Percentiles rank a stretch among this genome's conserved stretches.
Evolutionary conservation across 148 eudicot genomes (phyloP).

Genomic region (Vaccinium macrocarpon): DNA sequence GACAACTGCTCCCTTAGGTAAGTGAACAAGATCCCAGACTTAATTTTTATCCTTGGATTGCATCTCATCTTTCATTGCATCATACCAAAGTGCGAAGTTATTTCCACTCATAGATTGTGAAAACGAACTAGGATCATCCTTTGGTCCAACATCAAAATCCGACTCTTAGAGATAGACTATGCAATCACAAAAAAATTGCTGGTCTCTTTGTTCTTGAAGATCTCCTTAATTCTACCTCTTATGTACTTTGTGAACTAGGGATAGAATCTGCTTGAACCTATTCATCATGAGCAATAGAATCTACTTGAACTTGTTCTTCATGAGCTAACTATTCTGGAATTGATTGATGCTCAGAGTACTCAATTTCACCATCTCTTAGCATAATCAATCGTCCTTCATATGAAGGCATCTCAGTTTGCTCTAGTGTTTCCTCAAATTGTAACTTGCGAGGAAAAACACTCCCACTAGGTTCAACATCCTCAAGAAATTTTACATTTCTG

Average conservation of each 20-base stretch:
- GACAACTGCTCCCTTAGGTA: too few relatives aligned
- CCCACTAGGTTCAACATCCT: too few relatives aligned
- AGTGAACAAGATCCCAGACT: not conserved
- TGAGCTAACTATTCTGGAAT: not conserved
- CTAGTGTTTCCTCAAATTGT: too few relatives aligned
- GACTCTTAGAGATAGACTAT: not conserved
- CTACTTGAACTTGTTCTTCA: not conserved
- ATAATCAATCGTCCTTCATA: not conserved
- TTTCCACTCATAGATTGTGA: not conserved
- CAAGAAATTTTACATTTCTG: too few relatives aligned
- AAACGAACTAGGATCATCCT: not conserved
- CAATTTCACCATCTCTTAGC: too few relatives aligned
- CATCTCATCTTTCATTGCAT: constrained; percentile 4
- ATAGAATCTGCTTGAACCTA: not conserved
- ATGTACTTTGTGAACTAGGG: not conserved
- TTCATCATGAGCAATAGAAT: too few relatives aligned
- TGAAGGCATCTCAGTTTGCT: too few relatives aligned
- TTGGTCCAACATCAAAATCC: not conserved
- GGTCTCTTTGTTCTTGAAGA: not conserved
- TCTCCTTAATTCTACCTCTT: not conserved
- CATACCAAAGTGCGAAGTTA: not conserved
- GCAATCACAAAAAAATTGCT: not conserved
- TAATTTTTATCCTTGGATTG: not conserved
- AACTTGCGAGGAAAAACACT: too few relatives aligned
- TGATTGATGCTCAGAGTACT: not conserved